A percentile compares a stretch with the other conserved stretches of the same genome.
phyloP scores from a whole-genome alignment of 2,329 filamentous ascomycete genomes.

The Neurospora crassa region DNA sequence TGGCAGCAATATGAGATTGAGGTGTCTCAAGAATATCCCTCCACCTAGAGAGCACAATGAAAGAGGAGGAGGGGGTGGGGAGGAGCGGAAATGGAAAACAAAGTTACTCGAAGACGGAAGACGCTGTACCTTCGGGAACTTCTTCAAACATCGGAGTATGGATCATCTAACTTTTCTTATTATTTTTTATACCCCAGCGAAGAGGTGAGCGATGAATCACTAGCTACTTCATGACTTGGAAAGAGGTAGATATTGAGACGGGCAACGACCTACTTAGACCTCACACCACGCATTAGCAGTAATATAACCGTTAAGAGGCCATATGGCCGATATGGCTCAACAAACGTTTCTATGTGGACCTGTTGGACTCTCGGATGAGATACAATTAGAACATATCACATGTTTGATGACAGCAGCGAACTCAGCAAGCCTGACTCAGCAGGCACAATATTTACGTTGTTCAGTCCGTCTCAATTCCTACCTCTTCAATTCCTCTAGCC shows the following conservation, averaged over 20 bases:
- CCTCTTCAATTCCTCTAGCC: slow-evolving; percentile 25
- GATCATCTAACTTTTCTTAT: neutral
- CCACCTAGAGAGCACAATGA: neutral
- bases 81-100: neutral
- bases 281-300: neutral
- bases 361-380: neutral
- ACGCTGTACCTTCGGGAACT: neutral
- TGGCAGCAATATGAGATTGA: neutral
- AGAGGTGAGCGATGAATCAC: neutral
- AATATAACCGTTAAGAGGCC: neutral
- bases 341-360: neutral
- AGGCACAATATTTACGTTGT: neutral
- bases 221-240: neutral
- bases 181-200: neutral
- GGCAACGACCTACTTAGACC: neutral
- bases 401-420: neutral
- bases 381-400: neutral
- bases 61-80: too few species aligned
- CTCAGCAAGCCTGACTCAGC: neutral
- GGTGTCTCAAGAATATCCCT: neutral
- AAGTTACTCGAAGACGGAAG: neutral
- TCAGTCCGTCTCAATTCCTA: slow-evolving; percentile 1
- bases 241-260: neutral
- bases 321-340: neutral
- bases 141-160: neutral